Base-by-base conservation (phyloP, 1,284 basidiomycete genomes). In the Trichosporon sp. region DNA sequence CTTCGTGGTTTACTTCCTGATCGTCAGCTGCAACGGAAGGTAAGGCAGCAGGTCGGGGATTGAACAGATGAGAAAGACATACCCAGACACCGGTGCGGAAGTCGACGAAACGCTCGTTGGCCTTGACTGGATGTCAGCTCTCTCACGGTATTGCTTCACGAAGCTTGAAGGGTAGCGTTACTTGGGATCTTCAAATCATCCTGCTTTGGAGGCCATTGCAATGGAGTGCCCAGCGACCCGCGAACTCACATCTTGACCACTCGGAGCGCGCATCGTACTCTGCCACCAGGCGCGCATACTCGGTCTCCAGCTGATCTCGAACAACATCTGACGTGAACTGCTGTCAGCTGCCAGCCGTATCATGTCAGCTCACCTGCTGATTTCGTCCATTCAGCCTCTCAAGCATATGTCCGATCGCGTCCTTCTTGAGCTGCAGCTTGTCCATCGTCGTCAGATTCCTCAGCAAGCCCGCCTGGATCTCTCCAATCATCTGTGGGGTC, bases 11-110 rank as follows among this genome's bases (percentile, higher is more conserved):
- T 4, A 86, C 85, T 73, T 91, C 88, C 89, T 73, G 60, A 2
- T 91, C 87, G 89, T 73, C 58, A 33, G 54, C 13, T 32, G n/a
- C 13, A 27, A 40, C 31, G 32, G 34, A 9, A 44, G 2, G 14
- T 8, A 25, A 44, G 79, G 13, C 3, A 6, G 13, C 34, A 13
- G n/a, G n/a, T n/a, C n/a, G n/a, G n/a, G n/a, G n/a, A n/a, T n/a
- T n/a, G n/a, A n/a, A n/a, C n/a, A n/a, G n/a, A n/a, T n/a, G n/a
- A n/a, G n/a, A n/a, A n/a, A 19, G 16, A 16, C 86, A 31, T 69
- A 90, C 91, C 82, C 86, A 91, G 34, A 93, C 84, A 2, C 79
- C 78, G 61, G 86, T 82, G 68, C 84, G 86, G 82, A 91, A 93
- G 19, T 81, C 74, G 4, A 78, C 73, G 71, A 92, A 94, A 8